Base-by-base conservation (phyloP, 176 grass and related monocot genomes). In the Bothriochloa decipiens region DNA sequence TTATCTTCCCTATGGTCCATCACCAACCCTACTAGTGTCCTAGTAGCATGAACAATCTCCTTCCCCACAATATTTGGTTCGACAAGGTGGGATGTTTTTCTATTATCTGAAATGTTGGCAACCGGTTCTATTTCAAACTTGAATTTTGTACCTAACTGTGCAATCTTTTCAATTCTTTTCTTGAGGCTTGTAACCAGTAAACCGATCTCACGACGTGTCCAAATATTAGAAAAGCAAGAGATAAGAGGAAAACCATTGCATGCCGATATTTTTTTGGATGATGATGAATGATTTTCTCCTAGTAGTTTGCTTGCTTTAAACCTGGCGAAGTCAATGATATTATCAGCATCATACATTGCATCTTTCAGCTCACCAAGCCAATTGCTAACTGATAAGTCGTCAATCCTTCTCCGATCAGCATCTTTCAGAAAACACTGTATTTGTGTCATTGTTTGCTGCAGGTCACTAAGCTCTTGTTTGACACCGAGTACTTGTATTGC, bases 311-410 rank as follows among this genome's bases (percentile, higher is more conserved):
- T 32, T 55, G 16, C 76, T 50, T 84, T 62, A 8, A 37, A 84
- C 42, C 35, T 78, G 6, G 46, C 82, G 18, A 52, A 36, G 40
- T 86, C 89, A 17, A 87, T 80, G 1, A 91, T 79, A 72, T 84
- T 74, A 17, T 84, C 80, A 14, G 75, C 89, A n/a, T 91, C 89
- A 43, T 91, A 79, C 89, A 91, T 87, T 15, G 78, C 41, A 83
- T 91, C 85, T 76, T 35, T 87, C 7, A 81, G 25, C 69, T 87
- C 39, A 40, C 43, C 47, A 45, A 12, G 11, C 43, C 43, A 45
- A 45, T 45, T 12, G 2, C 5, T 45, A 27, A 67, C 79, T 0
- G 43, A 66, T 10, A 25, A 58, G 16, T 86, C 75, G 23, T 37
- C 17, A 5, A 61, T 72, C 14, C 45, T 82, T 42, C 40, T 90